A percentile compares a stretch with the other conserved stretches of the same genome.
Conservation (phyloP, 2,329 filamentous ascomycete species). For the Colletotrichum lindemuthianum region DNA sequence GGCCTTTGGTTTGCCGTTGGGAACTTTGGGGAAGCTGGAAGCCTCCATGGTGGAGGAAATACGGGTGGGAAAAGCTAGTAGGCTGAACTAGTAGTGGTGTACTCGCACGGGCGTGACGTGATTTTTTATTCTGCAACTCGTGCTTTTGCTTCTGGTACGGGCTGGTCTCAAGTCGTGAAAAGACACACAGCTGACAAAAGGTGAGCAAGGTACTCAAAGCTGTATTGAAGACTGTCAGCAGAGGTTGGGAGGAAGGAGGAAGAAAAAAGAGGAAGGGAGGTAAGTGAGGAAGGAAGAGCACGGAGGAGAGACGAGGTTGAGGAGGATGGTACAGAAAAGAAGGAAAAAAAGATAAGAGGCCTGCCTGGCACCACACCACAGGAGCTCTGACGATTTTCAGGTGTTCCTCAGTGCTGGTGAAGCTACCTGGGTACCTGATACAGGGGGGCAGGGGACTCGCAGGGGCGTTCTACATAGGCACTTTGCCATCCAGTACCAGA, state of each 20-base stretch:
- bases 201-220: background rate
- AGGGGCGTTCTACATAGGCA: no score
- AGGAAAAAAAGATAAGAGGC: conserved; percentile 15
- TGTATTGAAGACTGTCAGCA: conserved; percentile 3
- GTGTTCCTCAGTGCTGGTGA: conserved; percentile 23
- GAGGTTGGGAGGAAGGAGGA: background rate
- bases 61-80: conserved; percentile 13
- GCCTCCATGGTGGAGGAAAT: conserved; percentile 48
- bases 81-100: background rate
- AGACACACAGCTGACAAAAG: no score
- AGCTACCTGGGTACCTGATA: conserved; percentile 1
- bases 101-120: conserved; percentile 30
- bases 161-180: background rate
- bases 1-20: conserved; percentile 43
- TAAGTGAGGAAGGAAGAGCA: background rate
- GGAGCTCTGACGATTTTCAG: conserved; percentile 35
- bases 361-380: background rate
- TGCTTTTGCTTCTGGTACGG: background rate
- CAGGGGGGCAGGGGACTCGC: no score
- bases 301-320: background rate
- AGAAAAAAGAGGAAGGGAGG: background rate
- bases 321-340: background rate
- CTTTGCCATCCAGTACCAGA: background rate
- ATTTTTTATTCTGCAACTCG: conserved; percentile 6
- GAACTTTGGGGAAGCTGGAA: conserved; percentile 43